Base-by-base conservation (phyloP, 176 grass and related monocot species). In the Secale cereale region DNA sequence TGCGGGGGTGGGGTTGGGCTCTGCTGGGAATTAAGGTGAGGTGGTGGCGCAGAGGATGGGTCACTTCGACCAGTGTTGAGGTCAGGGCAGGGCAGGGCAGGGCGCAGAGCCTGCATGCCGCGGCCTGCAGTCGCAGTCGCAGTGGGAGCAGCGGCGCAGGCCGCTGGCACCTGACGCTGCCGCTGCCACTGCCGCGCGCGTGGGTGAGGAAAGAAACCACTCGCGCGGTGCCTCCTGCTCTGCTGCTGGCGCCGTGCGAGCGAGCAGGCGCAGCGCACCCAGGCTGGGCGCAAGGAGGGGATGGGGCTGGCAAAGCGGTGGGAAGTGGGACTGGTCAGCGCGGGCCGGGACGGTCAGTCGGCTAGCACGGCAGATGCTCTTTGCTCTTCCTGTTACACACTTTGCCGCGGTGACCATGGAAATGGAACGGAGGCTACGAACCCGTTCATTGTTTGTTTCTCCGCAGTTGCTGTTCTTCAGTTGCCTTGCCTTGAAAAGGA, bases 1-100 rank as follows among this genome's bases (percentile, higher is more conserved):
- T 14, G 41, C 12, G 41, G 68, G 68, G n/a, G n/a, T 46, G 40
- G 39, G 14, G 15, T 7, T 32, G 66, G 23, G 36, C 29, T 76
- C 74, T 33, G 84, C 11, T 72, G 76, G 76, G 75, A 61, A 57
- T 69, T 79, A 81, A 62, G 74, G 60, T 82, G 81, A 78, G 83
- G 74, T 31, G 63, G 77, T 64, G 67, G 52, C 37, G 89, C 89
- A 90, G 82, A 92, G 92, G 85, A 90, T 91, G 89, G 87, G 94
- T 97, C 91, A 93, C 87, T 90, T 97, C 87, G 79, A 81, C 81
- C 94, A 91, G 92, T 84, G 87, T 74, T 88, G 41, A 78, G 57
- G 86, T 12, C 86, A 45, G 41, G 37, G 2, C n/a, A n/a, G n/a
- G n/a, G n/a, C n/a, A n/a, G 76, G 78, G 68, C 85, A 63, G 79